phyloP scores from a whole-genome alignment of 768 basidiomycete genomes.

The Suillus subaureus region DNA sequence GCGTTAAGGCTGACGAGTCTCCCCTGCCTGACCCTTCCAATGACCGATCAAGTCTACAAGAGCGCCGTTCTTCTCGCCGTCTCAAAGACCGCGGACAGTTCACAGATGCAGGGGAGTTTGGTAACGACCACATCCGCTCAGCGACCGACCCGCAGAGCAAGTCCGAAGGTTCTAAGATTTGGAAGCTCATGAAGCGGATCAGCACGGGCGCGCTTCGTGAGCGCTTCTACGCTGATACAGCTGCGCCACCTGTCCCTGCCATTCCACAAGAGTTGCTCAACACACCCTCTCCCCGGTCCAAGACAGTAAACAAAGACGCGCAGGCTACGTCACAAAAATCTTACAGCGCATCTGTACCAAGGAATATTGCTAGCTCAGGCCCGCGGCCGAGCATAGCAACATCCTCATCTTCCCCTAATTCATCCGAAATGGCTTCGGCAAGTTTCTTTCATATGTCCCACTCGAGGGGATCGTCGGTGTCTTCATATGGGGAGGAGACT shows the following conservation, averaged over 20 bases:
- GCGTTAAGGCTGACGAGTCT: slow-evolving; percentile 24
- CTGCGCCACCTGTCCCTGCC: slow-evolving; percentile 61
- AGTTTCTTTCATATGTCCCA: slow-evolving; percentile 52
- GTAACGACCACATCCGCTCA: slow-evolving; percentile 4
- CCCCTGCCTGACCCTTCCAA: slow-evolving; percentile 25
- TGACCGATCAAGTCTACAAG: slow-evolving; percentile 38
- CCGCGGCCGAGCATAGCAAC: slow-evolving; percentile 51
- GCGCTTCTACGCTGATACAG: slow-evolving; percentile 30
- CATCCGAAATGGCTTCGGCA: slow-evolving; percentile 57
- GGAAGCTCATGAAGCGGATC: slow-evolving; percentile 73
- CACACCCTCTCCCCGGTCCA: slow-evolving; percentile 1
- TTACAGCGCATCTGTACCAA: slow-evolving; percentile 13
- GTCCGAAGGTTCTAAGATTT: slow-evolving; percentile 49
- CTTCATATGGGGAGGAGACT: slow-evolving; percentile 52
- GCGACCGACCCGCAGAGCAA: slow-evolving; percentile 7
- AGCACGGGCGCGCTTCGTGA: slow-evolving; percentile 67
- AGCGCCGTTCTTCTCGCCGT: slow-evolving; percentile 11
- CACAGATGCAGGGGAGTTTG: slow-evolving; percentile 21
- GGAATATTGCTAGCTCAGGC: slow-evolving; percentile 16
- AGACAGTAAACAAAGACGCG: not conserved
- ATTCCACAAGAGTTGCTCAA: slow-evolving; percentile 48
- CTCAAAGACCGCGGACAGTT: slow-evolving; percentile 13
- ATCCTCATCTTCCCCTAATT: slow-evolving; percentile 61
- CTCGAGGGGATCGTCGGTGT: slow-evolving; percentile 55
- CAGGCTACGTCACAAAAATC: not conserved